Evolutionary conservation across 139 green algal species (phyloP), one percentile per base, ranked within the genome.

Genomic region (Coelastrella sp.): DNA sequence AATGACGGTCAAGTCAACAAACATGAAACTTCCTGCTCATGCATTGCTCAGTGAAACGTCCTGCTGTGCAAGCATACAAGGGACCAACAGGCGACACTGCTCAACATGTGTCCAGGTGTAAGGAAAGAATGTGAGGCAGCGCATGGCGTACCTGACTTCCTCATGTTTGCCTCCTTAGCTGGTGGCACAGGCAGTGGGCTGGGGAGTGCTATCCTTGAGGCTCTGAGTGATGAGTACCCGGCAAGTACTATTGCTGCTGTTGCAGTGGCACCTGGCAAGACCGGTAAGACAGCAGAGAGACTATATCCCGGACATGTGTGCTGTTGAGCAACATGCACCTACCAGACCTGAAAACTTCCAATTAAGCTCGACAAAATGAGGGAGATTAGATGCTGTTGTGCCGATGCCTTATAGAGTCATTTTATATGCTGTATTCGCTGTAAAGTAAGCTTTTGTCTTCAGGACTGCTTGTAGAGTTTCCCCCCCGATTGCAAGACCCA

Each of bases 171-270:
- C 5, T 82, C 75, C n/a, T 38, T 82, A 19, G 75, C 75, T 30
- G 75, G 75, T 5, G 75, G 75, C 34, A 82, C 75, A 32, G 75
- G 75, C 53, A 82, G 75, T 25, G 75, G 75, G 32, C 53, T 32
- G 5, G 75, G 75, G 35, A 82, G 75, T 13, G 53, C 53, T 17
- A 32, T 82, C 0, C 51, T 72, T 11, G 40, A 72, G 27, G 75
- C 45, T 7, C 35, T 82, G 51, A 53, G 51, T 4, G 51, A 69
- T 27, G 25, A 51, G 3, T 82, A 53, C 60, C 75, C 53, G 25
- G 51, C 53, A 25, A 82, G 75, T 53, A 82, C 75, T 3, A 7
- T 82, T 13, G 75, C 75, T 50, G 75, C 75, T 51, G 75, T 59
- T 5, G 75, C 37, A 21, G 75, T 82, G 7, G 75, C 75, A 11